Conservation (phyloP, 2,329 filamentous ascomycete genomes). For the Ophiocordyceps camponoti-floridani region DNA sequence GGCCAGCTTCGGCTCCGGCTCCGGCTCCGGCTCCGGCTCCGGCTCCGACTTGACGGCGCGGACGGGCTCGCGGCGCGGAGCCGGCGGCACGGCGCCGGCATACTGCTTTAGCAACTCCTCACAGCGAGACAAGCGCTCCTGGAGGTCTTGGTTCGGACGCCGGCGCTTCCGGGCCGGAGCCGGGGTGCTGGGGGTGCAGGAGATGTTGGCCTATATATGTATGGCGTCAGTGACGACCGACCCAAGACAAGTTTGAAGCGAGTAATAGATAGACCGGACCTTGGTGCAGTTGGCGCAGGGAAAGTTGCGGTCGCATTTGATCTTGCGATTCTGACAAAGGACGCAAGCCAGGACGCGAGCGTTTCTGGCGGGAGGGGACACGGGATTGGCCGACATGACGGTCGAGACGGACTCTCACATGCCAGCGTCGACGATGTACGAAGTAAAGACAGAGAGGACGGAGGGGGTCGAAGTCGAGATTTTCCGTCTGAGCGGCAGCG, state of each 20-base stretch:
- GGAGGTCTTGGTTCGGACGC: conserved; percentile 41
- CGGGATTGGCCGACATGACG: conserved; percentile 14
- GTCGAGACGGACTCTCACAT: conserved; percentile 9
- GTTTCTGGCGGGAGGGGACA: conserved; percentile 16
- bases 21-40: neutral
- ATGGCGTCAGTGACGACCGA: neutral
- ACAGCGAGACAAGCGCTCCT: conserved; percentile 39
- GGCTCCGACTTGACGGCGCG: neutral
- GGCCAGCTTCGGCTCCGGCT: neutral
- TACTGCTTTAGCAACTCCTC: conserved; percentile 41
- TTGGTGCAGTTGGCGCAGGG: conserved; percentile 44
- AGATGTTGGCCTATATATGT: conserved; percentile 32
- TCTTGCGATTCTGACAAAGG: conserved; percentile 42
- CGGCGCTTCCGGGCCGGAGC: conserved; percentile 40
- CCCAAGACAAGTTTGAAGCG: too few species aligned
- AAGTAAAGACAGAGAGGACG: neutral
- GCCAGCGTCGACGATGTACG: conserved; percentile 2
- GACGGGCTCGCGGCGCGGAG: conserved; percentile 4
- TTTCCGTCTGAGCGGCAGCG: too few species aligned
- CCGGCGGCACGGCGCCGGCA: conserved; percentile 18
- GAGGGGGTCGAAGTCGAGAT: neutral
- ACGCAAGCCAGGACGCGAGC: conserved; percentile 34
- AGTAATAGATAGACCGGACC: conserved; percentile 16
- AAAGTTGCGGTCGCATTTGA: conserved; percentile 41
- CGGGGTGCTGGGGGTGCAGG: conserved; percentile 40